Evolutionary conservation across 805 yeast species (phyloP).

Genomic region (Tetrapisispora pingtungensis): DNA sequence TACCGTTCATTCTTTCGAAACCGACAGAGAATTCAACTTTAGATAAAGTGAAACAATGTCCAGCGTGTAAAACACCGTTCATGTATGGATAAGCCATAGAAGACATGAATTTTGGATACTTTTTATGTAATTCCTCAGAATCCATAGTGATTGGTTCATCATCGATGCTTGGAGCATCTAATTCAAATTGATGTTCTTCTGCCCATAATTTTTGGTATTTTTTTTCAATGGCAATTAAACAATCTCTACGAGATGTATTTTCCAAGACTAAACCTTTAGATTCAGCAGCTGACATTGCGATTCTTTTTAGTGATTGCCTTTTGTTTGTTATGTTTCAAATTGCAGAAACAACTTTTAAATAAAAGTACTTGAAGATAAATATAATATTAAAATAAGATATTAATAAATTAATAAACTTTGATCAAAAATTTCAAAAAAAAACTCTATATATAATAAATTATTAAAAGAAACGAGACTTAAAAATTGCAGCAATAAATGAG

Average conservation of each 20-base stretch:
- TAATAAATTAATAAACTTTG: no score
- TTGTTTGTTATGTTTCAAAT: not conserved
- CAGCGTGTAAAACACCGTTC: constrained; percentile 98
- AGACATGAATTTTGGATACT: constrained; percentile 78
- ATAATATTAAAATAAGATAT: no score
- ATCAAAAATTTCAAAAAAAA: no score
- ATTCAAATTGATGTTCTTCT: constrained; percentile 75
- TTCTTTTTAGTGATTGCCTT: not conserved
- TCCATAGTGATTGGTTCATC: constrained; percentile 48
- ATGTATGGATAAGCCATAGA: constrained; percentile 98
- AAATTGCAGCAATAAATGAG: no score
- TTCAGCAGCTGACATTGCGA: constrained; percentile 23
- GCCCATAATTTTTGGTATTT: constrained; percentile 83
- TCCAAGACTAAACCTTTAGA: constrained; percentile 30
- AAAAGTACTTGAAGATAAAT: no score
- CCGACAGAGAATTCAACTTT: constrained; percentile 90
- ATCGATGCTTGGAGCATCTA: constrained; percentile 73
- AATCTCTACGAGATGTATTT: constrained; percentile 90
- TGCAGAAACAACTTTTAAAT: no score
- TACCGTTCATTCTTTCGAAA: constrained; percentile 90
- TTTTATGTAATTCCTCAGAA: constrained; percentile 61
- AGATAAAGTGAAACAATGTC: constrained; percentile 90
- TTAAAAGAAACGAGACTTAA: no score
- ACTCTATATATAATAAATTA: not conserved
- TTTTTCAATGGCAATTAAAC: constrained; percentile 78